Percentiles rank a stretch among this genome's conserved stretches.
phyloP scores from a whole-genome alignment of 1,284 basidiomycete genomes.

The Irpex lacteus region DNA sequence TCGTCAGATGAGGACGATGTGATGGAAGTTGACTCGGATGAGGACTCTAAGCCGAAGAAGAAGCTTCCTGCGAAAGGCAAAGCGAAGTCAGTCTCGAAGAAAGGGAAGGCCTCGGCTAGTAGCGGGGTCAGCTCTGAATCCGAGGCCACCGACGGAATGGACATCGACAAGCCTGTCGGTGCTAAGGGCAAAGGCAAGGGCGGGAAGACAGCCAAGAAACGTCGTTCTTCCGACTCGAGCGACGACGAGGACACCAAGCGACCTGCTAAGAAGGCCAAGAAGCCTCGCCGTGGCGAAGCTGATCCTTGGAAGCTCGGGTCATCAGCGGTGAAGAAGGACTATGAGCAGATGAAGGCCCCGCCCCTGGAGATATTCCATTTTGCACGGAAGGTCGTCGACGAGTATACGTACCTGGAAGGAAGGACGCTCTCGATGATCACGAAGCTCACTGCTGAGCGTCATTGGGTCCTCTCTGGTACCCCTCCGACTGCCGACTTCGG shows the following conservation, averaged over 20 bases:
- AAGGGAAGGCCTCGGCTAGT: conserved; percentile 14
- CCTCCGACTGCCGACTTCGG: conserved; percentile 92
- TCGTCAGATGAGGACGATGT: conserved; percentile 24
- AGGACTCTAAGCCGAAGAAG: conserved; percentile 18
- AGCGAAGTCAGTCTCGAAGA: conserved; percentile 19
- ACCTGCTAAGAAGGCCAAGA: conserved; percentile 44
- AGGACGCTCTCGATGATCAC: conserved; percentile 80
- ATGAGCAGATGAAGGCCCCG: conserved; percentile 77
- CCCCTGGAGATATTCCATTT: conserved; percentile 93
- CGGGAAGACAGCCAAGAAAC: conserved; percentile 34
- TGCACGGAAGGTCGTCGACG: conserved; percentile 86
- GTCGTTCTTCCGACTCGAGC: conserved; percentile 34
- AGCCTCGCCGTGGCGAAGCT: conserved; percentile 53
- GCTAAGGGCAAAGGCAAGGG: conserved; percentile 27
- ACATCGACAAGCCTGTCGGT: conserved; percentile 46
- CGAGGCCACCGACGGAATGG: conserved; percentile 42
- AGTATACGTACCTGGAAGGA: conserved; percentile 91
- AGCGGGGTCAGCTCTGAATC: conserved; percentile 20
- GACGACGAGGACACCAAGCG: conserved; percentile 38
- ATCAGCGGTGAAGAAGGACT: conserved; percentile 65
- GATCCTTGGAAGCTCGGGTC: conserved; percentile 83
- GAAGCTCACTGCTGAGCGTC: conserved; percentile 72
- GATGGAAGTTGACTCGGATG: conserved; percentile 27
- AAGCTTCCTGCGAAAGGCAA: conserved; percentile 8
- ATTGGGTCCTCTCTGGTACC: conserved; percentile 96